A percentile compares a stretch with the other conserved stretches of the same genome.
Evolutionary conservation across 1,284 basidiomycete species (phyloP).

Genomic region (Puccinia brachypodii): DNA sequence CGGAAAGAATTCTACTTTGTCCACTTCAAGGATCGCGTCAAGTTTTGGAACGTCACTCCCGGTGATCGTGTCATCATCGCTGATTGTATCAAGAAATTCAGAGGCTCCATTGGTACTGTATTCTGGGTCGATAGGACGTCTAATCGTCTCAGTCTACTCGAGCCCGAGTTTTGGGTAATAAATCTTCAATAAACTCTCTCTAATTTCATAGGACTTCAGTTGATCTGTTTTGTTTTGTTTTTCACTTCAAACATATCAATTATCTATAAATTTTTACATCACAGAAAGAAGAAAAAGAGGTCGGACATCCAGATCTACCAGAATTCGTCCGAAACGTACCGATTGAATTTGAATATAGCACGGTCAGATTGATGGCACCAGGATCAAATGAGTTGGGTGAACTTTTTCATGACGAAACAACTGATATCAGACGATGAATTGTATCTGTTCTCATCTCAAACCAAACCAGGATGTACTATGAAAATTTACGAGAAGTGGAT

Average conservation of each 20-base stretch:
- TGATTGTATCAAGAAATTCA: constrained; percentile 25
- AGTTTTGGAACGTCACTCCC: constrained; percentile 46
- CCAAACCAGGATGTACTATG: constrained; percentile 39
- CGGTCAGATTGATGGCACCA: constrained; percentile 43
- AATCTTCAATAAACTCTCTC: not conserved
- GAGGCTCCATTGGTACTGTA: constrained; percentile 34
- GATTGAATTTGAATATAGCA: constrained; percentile 46
- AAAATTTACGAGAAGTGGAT: constrained; percentile 40
- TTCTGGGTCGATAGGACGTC: constrained; percentile 45
- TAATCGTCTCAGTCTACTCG: constrained; percentile 31
- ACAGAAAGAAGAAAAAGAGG: constrained; percentile 40
- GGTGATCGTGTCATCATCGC: constrained; percentile 48
- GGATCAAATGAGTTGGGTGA: constrained; percentile 42
- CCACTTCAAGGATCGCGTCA: constrained; percentile 42
- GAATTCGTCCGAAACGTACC: constrained; percentile 26
- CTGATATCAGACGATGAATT: not conserved
- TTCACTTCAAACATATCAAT: not conserved
- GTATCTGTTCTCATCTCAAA: not conserved
- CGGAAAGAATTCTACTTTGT: constrained; percentile 46
- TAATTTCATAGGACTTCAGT: not conserved
- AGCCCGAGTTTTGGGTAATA: constrained; percentile 45
- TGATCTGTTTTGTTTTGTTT: not conserved
- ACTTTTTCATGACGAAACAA: not conserved
- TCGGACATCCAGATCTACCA: constrained; percentile 30
- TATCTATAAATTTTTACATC: not conserved